Conservation (phyloP, 805 yeast species). For the Candida andamanensis region DNA sequence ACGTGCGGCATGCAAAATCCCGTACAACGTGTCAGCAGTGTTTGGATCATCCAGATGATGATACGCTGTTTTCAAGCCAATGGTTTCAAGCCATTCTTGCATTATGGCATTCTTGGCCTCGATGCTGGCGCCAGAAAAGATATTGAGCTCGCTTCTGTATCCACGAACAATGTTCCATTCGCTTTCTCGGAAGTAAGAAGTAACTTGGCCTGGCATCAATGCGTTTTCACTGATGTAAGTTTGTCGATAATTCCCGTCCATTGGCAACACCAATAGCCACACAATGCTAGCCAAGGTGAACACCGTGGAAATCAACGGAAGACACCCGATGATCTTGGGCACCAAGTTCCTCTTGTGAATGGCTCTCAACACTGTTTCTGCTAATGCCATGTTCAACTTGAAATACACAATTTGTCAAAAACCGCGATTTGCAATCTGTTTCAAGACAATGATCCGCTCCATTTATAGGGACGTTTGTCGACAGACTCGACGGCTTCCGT, state of each 20-base stretch:
- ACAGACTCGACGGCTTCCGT: constrained; percentile 25
- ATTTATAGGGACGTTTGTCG: constrained; percentile 20
- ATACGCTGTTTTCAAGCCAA: constrained; percentile 62
- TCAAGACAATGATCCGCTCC: neutral
- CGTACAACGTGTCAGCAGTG: constrained; percentile 49
- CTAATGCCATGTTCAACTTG: constrained; percentile 39
- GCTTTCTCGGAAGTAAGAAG: constrained; percentile 83
- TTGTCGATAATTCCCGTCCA: constrained; percentile 73
- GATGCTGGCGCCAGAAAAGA: constrained; percentile 27
- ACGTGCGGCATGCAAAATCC: constrained; percentile 83
- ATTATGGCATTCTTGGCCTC: constrained; percentile 42
- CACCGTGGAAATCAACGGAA: constrained; percentile 31
- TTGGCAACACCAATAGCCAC: constrained; percentile 60
- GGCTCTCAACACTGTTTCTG: constrained; percentile 35
- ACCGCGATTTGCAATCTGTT: neutral
- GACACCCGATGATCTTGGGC: constrained; percentile 27
- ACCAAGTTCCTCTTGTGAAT: constrained; percentile 36
- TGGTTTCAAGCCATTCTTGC: constrained; percentile 54
- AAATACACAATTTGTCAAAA: too few species aligned
- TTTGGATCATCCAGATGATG: constrained; percentile 15
- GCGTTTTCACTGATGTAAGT: constrained; percentile 96
- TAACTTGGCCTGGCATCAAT: constrained; percentile 92
- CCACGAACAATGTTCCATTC: constrained; percentile 94
- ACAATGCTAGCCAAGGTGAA: constrained; percentile 29
- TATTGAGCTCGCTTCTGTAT: constrained; percentile 55